Evolutionary conservation across 2,329 filamentous ascomycete species (phyloP).

Genomic region (Chrysosporium queenslandicum): DNA sequence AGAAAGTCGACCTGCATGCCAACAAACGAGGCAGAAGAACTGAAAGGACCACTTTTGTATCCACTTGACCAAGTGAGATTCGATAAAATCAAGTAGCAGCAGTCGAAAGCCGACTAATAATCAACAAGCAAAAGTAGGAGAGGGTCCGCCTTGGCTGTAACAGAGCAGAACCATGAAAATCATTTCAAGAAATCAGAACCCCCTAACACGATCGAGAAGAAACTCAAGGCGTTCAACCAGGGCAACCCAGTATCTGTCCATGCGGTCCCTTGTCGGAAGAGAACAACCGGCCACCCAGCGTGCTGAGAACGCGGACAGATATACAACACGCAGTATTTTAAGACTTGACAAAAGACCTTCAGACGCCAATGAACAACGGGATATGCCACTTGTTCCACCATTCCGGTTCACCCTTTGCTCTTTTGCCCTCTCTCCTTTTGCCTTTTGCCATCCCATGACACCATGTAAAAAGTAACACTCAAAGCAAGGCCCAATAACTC

Average conservation of each 20-base stretch:
- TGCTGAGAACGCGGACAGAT: constrained; percentile 1
- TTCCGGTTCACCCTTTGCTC: constrained; percentile 1
- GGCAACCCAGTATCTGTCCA: background rate
- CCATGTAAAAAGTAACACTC: background rate
- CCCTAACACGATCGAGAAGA: background rate
- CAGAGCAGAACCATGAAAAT: background rate
- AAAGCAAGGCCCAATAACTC: background rate
- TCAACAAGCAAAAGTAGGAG: background rate
- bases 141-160: background rate
- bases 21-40: background rate
- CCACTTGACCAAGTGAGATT: background rate
- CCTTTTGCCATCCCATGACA: constrained; percentile 3
- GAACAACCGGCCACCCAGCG: background rate
- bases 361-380: constrained; percentile 9
- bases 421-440: constrained; percentile 10
- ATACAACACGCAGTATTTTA: background rate
- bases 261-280: background rate
- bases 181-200: background rate
- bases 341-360: constrained; percentile 1
- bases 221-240: background rate
- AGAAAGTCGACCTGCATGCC: background rate
- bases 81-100: background rate
- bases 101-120: no score
- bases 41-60: background rate
- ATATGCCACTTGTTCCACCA: constrained; percentile 5